Evolutionary conservation across 495 filamentous ascomycete species (phyloP), one percentile per base, ranked within the genome.

Genomic region (Daldinia childiae): DNA sequence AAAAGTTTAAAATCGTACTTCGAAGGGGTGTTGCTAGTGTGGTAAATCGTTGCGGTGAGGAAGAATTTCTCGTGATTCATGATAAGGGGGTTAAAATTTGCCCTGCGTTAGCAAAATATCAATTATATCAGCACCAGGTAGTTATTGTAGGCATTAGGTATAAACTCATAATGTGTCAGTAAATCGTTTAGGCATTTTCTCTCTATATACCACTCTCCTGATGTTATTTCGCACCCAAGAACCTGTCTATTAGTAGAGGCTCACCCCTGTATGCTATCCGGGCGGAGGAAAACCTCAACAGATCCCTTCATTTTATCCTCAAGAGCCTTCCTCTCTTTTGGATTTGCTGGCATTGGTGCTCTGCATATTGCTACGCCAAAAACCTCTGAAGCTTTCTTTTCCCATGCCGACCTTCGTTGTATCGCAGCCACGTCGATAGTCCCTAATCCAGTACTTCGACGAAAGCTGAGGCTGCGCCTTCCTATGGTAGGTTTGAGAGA

Each of bases 351-450:
- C 15, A 55, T 58, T 3, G 79, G 68, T 3, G 75, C 75, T 24
- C 83, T 77, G 55, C 86, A 85, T 3, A 89, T 78, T 11, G 82
- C 78, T 4, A 66, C 64, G 27, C 80, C 78, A 59, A 89, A 86
- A 0, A 87, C 68, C 58, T 86, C 86, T 0, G 84, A 80, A 38
- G 79, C 79, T 38, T 71, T 71, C 62, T 77, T 79, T 75, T 88
- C 81, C 73, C 82, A 78, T 1, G 74, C 79, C 63, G 80, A 67
- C 48, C 87, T 78, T 64, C 77, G 78, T 12, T 79, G 78, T 39
- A 83, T 74, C 0, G 78, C 71, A 0, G 58, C 69, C 7, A 76
- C 63, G 3, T 79, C 76, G 11, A 79, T 75, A 0, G 73, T 69
- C 0, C 75, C 69, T 15, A 68, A 68, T 24, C 74, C 73, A 2